Evolutionary conservation across 2,329 filamentous ascomycete genomes (phyloP).

Genomic region (Didymosphaeria variabile): DNA sequence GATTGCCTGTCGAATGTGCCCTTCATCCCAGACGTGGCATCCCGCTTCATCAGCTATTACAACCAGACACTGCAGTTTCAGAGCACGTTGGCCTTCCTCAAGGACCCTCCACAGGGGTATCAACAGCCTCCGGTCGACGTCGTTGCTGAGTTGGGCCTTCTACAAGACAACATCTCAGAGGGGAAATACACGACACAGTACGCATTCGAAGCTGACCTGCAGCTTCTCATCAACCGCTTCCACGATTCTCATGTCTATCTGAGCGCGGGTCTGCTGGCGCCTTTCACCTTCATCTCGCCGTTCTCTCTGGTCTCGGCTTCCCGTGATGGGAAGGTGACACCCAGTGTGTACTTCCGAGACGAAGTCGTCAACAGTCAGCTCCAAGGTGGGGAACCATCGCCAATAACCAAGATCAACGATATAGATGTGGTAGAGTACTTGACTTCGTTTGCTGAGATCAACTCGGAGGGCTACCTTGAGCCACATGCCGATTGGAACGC

Average conservation of each 20-base stretch:
- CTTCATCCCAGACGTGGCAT: conserved; percentile 56
- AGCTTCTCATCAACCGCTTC: conserved; percentile 36
- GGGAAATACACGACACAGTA: conserved; percentile 50
- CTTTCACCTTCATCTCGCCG: conserved; percentile 38
- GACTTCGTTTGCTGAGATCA: conserved; percentile 32
- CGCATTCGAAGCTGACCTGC: conserved; percentile 50
- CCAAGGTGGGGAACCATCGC: conserved; percentile 32
- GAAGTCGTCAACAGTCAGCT: conserved; percentile 35
- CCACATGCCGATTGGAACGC: conserved; percentile 56
- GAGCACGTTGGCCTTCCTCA: conserved; percentile 54
- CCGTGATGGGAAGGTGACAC: conserved; percentile 33
- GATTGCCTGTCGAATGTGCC: conserved; percentile 57
- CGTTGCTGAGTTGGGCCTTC: conserved; percentile 32
- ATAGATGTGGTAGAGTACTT: conserved; percentile 35
- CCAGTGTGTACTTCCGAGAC: conserved; percentile 44
- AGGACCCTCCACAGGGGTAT: conserved; percentile 52
- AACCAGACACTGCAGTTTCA: conserved; percentile 58
- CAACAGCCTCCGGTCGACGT: conserved; percentile 53
- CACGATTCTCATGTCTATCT: conserved; percentile 47
- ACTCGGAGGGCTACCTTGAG: conserved; percentile 50
- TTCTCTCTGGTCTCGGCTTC: conserved; percentile 37
- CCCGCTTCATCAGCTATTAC: conserved; percentile 56
- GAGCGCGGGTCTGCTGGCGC: conserved; percentile 35
- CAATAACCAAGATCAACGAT: conserved; percentile 39
- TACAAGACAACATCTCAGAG: conserved; percentile 35